A percentile compares a stretch with the other conserved stretches of the same genome.
Evolutionary conservation across 208 protist genomes (phyloP).

Genomic region (Acanthamoeba sp.): DNA sequence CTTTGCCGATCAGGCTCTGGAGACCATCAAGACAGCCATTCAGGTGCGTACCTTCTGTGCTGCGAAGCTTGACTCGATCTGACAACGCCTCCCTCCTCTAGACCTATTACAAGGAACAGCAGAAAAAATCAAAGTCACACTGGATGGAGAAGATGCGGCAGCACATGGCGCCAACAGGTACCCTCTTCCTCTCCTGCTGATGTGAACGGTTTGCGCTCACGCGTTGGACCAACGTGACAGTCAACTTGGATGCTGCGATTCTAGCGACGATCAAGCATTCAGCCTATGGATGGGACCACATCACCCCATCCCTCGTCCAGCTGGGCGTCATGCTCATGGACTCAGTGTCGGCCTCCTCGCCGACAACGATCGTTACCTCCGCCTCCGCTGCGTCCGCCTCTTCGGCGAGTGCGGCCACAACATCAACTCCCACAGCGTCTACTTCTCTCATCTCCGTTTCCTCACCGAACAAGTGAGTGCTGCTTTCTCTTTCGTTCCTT

Average conservation of each 20-base stretch:
- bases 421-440: neutral
- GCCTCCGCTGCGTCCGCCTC: neutral
- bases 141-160: slow-evolving; percentile 70
- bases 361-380: neutral
- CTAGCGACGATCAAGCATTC: slow-evolving; percentile 30
- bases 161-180: slow-evolving; percentile 36
- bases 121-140: slow-evolving; percentile 30
- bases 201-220: neutral
- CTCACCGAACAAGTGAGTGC: slow-evolving; percentile 21
- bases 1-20: slow-evolving; percentile 64
- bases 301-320: slow-evolving; percentile 57
- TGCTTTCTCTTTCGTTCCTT: neutral
- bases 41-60: too few relatives aligned
- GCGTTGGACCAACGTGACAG: neutral
- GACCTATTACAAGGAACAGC: slow-evolving; percentile 68
- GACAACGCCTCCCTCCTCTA: neutral
- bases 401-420: neutral
- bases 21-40: slow-evolving; percentile 72
- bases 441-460: slow-evolving; percentile 8
- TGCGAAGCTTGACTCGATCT: too few relatives aligned
- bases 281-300: slow-evolving; percentile 72
- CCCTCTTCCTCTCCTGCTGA: neutral
- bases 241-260: slow-evolving; percentile 57
- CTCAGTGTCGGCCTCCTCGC: slow-evolving; percentile 18
- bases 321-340: slow-evolving; percentile 62